These are phyloP conservation scores for Sordariomycetes sp. DNA, from an alignment of 2,329 filamentous ascomycete species.

Conservation along the genomic window DNA sequence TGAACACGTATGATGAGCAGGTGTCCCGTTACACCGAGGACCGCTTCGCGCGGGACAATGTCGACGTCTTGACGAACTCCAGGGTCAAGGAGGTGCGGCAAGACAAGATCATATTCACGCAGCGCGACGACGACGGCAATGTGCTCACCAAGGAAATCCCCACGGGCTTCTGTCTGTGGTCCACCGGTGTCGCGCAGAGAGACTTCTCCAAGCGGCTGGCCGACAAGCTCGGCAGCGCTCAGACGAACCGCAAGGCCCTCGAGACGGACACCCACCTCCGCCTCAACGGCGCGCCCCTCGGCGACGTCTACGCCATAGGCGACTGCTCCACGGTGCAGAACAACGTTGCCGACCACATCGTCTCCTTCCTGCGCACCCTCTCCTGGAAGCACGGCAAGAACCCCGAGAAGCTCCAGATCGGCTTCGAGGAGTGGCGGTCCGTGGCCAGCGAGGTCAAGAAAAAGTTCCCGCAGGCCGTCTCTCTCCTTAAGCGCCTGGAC, in stretches of 20 bases:
- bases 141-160: slow-evolving; percentile 84
- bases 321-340: slow-evolving; percentile 97
- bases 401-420: slow-evolving; percentile 76
- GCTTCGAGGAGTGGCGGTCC: slow-evolving; percentile 77
- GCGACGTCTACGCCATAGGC: slow-evolving; percentile 92
- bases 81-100: slow-evolving; percentile 79
- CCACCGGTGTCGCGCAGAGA: slow-evolving; percentile 84
- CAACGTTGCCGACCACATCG: slow-evolving; percentile 84
- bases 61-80: slow-evolving; percentile 86
- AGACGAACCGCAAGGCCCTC: slow-evolving; percentile 83
- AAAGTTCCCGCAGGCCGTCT: slow-evolving; percentile 82
- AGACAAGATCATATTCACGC: slow-evolving; percentile 82
- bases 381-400: slow-evolving; percentile 90
- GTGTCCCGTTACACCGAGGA: slow-evolving; percentile 87
- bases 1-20: slow-evolving; percentile 96
- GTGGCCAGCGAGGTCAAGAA: slow-evolving; percentile 77
- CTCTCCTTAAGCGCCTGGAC: slow-evolving; percentile 81
- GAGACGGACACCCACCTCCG: slow-evolving; percentile 93
- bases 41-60: slow-evolving; percentile 80
- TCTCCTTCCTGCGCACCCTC: slow-evolving; percentile 78
- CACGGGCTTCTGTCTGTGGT: slow-evolving; percentile 95
- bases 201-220: slow-evolving; percentile 69
- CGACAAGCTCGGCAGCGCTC: slow-evolving; percentile 60
- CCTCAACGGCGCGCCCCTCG: slow-evolving; percentile 76
- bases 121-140: slow-evolving; percentile 64